These are phyloP conservation scores for Pleurotus cornucopiae DNA, from an alignment of 768 basidiomycete genomes.

Conservation along the genomic window DNA sequence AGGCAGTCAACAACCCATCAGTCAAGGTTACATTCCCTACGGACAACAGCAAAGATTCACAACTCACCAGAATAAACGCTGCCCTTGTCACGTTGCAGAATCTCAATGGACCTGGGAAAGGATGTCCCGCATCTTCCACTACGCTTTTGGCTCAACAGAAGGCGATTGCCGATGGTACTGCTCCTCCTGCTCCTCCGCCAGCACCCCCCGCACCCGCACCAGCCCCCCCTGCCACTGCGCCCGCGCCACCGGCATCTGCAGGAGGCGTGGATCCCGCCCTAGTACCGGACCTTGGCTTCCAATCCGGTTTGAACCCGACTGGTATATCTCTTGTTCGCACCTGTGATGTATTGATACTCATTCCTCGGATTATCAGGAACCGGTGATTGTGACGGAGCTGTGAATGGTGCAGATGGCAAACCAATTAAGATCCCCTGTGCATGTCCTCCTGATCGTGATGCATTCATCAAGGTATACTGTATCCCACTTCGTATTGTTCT, in stretches of 20 bases:
- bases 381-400: slow-evolving; percentile 57
- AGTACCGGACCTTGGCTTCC: slow-evolving; percentile 58
- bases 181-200: background rate
- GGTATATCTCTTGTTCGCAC: slow-evolving; percentile 24
- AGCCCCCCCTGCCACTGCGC: slow-evolving; percentile 18
- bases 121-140: slow-evolving; percentile 64
- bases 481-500: slow-evolving; percentile 1
- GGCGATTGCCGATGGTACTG: slow-evolving; percentile 28
- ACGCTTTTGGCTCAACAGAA: slow-evolving; percentile 39
- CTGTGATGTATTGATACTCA: background rate
- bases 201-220: background rate
- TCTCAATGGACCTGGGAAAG: slow-evolving; percentile 60
- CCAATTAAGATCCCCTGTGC: slow-evolving; percentile 59
- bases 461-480: slow-evolving; percentile 45
- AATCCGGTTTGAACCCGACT: slow-evolving; percentile 55
- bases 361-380: slow-evolving; percentile 26
- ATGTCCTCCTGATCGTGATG: slow-evolving; percentile 54
- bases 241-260: slow-evolving; percentile 20
- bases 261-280: slow-evolving; percentile 39
- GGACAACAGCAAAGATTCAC: slow-evolving; percentile 48
- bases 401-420: slow-evolving; percentile 45
- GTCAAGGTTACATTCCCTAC: slow-evolving; percentile 60
- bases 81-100: slow-evolving; percentile 68
- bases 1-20: slow-evolving; percentile 57
- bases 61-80: slow-evolving; percentile 55